Base-by-base conservation (phyloP, 192 early-diverging fungal genomes). In the Coemansia sp. region DNA sequence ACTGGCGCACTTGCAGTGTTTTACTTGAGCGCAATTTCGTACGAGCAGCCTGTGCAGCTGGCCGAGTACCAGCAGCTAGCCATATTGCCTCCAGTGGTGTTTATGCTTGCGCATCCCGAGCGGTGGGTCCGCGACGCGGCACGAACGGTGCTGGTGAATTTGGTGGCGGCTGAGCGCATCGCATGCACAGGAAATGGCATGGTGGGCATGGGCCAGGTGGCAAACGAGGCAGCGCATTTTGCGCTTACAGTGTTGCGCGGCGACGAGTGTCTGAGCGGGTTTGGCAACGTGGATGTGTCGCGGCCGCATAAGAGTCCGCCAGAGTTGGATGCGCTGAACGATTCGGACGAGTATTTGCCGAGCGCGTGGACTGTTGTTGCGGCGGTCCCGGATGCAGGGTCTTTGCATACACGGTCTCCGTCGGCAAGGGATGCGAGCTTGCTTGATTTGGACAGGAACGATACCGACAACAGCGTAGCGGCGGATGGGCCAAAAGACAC, bases 1-100 rank as follows among this genome's bases (percentile, higher is more conserved):
- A 72, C 69, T 0, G 73, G 63, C 3, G 66, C 55, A 2, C 59
- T 81, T 41, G 72, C 78, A 0, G 57, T 75, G 53, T 75, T 64
- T 52, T 81, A 75, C 21, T 60, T 81, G n/a, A 59, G 69, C 23
- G 72, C 78, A 3, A 71, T 81, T 1, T 75, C 78, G 0, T 75
- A 75, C 32, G 78, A 81, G 69, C 68, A 61, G 55, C 62, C 72
- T 1, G 29, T 37, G 6, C 58, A 51, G 12, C 47, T 80, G 45
- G 72, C 62, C 1, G 57, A 57, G 22, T 47, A 73, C 56, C 54
- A 35, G 37, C 54, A 54, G 9, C 56, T 80, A 29, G 62, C 65
- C 2, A 57, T 75, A 9, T 65, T 81, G 24, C 57, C 73, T 22
- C 56, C 72, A 2, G 69, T 66, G 5, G 9, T 81, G 21, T 72